Base-by-base conservation (phyloP, 371 early-diverging fungal species). In the Dichotomocladium elegans region DNA sequence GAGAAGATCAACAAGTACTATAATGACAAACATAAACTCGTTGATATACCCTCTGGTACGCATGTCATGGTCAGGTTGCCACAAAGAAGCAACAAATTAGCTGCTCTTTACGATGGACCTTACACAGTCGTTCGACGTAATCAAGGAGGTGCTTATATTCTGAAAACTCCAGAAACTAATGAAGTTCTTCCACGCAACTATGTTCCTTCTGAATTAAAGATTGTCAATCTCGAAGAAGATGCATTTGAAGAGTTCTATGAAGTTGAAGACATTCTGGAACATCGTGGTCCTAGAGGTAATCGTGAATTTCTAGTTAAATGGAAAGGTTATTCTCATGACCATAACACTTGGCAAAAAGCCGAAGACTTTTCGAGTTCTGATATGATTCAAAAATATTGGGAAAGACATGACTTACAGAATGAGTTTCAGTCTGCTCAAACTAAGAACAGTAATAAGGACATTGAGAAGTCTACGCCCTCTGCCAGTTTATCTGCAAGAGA, bases 61-160 rank as follows among this genome's bases (percentile, higher is more conserved):
- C 40, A 51, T 17, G 53, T 58, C 2, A 46, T 51, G 52, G 25
- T 47, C 8, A 17, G 25, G 2, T 26, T 17, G 17, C 53, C 17
- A 6, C 15, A 12, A 1, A 8, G 17, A 6, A 9, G 7, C 2
- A 27, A 31, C 24, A 57, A 51, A 30, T 27, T 57, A 21, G 34
- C 48, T 6, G 47, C 58, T 26, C 26, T 21, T 5, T 57, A 51
- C 26, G 14, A 30, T 5, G 51, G 51, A 8, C 58, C 51, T 9
- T 57, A 45, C 27, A 22, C 14, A 1, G 33, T 57, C 0, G 26
- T 50, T 0, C 10, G 34, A 2, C 9, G 40, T 24, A 57, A 51
- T 26, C 11, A 25, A 25, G 58, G 58, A 25, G 58, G 58, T 14
- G 27, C 47, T 14, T 57, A 57, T 25, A 29, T 43, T 8, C 26